These are phyloP conservation scores for Pythium brassicae DNA, from an alignment of 352 stramenopile species.

Conservation along the genomic window DNA sequence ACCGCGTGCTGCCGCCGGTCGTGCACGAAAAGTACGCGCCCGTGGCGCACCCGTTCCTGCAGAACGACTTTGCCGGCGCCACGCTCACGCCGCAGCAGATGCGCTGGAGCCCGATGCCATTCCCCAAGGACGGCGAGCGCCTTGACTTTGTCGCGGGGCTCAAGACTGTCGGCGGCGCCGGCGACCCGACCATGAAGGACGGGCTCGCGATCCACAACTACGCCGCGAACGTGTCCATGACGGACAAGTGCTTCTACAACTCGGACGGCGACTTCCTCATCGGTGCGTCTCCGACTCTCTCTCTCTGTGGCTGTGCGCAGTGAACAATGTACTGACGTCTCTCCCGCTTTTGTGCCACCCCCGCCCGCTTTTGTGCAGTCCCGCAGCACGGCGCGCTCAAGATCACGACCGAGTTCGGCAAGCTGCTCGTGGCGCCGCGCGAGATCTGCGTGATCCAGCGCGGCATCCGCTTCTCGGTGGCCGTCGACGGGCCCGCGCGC, in stretches of 20 bases:
- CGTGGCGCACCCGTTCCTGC: slow-evolving; percentile 41
- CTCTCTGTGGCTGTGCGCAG: neutral
- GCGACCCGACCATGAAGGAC: slow-evolving; percentile 86
- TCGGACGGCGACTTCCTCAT: slow-evolving; percentile 97
- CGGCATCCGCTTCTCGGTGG: slow-evolving; percentile 92
- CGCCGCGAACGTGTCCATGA: slow-evolving; percentile 88
- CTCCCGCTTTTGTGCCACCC: too few relatives aligned
- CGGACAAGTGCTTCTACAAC: slow-evolving; percentile 91
- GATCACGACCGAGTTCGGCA: slow-evolving; percentile 93
- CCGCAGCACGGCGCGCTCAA: slow-evolving; percentile 88
- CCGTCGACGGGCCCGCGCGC: slow-evolving; percentile 73
- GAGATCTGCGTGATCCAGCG: slow-evolving; percentile 95
- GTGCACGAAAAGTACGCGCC: slow-evolving; percentile 72
- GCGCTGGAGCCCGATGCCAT: slow-evolving; percentile 87
- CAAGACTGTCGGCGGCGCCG: slow-evolving; percentile 80
- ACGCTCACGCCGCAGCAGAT: slow-evolving; percentile 89
- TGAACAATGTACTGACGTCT: neutral
- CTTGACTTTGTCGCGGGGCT: slow-evolving; percentile 90
- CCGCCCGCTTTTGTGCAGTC: too few relatives aligned
- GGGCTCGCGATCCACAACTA: slow-evolving; percentile 95
- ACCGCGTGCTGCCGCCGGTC: slow-evolving; percentile 88
- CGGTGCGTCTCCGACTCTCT: slow-evolving; percentile 20
- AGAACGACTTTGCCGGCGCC: slow-evolving; percentile 65
- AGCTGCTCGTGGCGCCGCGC: slow-evolving; percentile 75
- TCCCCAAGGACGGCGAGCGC: slow-evolving; percentile 38